Percentiles rank a stretch among this genome's conserved stretches.
These are phyloP conservation scores for Penicillium silybi DNA, from an alignment of 495 filamentous ascomycete species.

Conservation along the genomic window DNA sequence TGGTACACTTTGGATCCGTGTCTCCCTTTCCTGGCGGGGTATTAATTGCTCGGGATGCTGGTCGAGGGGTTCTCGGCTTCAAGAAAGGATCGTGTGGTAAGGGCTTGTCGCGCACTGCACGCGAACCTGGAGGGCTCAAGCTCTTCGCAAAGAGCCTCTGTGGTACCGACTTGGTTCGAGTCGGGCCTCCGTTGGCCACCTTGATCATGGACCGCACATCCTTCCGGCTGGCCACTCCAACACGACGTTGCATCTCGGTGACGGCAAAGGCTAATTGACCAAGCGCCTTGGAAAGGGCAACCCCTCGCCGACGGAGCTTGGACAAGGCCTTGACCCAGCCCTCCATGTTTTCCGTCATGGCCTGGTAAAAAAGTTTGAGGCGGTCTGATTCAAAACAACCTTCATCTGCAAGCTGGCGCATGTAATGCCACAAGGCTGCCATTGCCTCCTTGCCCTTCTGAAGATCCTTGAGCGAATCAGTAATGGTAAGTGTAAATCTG, in stretches of 20 bases:
- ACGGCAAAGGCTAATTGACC: constrained; percentile 63
- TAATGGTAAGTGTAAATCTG: constrained; percentile 68
- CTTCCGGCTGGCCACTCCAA: constrained; percentile 67
- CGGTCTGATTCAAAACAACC: constrained; percentile 43
- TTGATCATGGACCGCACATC: constrained; percentile 34
- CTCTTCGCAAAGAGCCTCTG: constrained; percentile 23
- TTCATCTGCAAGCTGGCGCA: constrained; percentile 57
- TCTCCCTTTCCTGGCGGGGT: constrained; percentile 19
- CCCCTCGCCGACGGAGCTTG: constrained; percentile 62
- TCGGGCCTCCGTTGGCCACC: background rate
- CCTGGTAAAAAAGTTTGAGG: constrained; percentile 62
- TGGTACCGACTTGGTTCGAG: constrained; percentile 19
- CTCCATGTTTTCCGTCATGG: constrained; percentile 80
- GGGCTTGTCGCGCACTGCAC: constrained; percentile 26
- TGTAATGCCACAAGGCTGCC: constrained; percentile 70
- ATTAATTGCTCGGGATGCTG: constrained; percentile 7
- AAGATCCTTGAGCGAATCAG: constrained; percentile 73
- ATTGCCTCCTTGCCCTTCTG: constrained; percentile 72
- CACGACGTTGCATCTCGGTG: constrained; percentile 72
- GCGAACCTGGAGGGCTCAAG: constrained; percentile 1
- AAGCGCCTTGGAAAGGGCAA: constrained; percentile 56
- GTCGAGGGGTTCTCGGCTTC: constrained; percentile 2
- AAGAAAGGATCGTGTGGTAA: constrained; percentile 32
- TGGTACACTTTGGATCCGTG: background rate
- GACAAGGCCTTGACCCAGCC: constrained; percentile 75